phyloP scores from a whole-genome alignment of 2,329 filamentous ascomycete species.

The Stagonosporopsis cucurbitacearum region DNA sequence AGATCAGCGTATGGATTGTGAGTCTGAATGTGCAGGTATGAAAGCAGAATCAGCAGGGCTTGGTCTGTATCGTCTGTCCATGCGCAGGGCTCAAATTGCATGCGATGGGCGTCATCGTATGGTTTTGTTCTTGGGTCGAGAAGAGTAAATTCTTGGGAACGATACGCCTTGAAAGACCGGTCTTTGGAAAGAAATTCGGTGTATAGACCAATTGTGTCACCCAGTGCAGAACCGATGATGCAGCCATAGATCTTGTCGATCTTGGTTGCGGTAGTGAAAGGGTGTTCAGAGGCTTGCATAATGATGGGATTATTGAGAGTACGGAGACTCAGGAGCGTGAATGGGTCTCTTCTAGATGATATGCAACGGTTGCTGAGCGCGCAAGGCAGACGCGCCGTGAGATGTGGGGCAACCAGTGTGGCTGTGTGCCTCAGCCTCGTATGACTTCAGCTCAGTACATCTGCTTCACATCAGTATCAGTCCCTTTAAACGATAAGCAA shows the following conservation, averaged over 20 bases:
- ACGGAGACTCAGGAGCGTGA: background rate
- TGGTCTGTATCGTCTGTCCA: constrained; percentile 66
- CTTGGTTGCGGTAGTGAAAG: constrained; percentile 36
- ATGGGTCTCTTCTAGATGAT: too few species aligned
- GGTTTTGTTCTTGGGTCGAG: constrained; percentile 51
- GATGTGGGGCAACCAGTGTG: background rate
- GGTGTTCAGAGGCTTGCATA: constrained; percentile 25
- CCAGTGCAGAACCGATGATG: constrained; percentile 60
- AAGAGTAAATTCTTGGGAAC: constrained; percentile 51
- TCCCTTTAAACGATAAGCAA: too few species aligned
- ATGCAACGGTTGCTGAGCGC: too few species aligned
- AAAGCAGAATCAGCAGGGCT: constrained; percentile 58
- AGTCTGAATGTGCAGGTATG: constrained; percentile 55
- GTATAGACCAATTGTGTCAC: constrained; percentile 62
- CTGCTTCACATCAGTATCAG: too few species aligned
- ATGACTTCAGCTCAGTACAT: background rate
- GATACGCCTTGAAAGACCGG: constrained; percentile 48
- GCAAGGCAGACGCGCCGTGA: background rate
- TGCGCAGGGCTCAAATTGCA: constrained; percentile 40
- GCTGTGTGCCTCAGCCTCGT: background rate
- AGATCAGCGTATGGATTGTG: constrained; percentile 24
- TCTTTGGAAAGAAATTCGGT: constrained; percentile 58
- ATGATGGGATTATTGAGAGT: background rate
- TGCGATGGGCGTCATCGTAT: constrained; percentile 55
- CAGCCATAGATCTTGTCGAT: constrained; percentile 53